Evolutionary conservation across 2,329 filamentous ascomycete genomes (phyloP), one percentile per base, ranked within the genome.

Genomic region (Grosmannia clavigera): DNA sequence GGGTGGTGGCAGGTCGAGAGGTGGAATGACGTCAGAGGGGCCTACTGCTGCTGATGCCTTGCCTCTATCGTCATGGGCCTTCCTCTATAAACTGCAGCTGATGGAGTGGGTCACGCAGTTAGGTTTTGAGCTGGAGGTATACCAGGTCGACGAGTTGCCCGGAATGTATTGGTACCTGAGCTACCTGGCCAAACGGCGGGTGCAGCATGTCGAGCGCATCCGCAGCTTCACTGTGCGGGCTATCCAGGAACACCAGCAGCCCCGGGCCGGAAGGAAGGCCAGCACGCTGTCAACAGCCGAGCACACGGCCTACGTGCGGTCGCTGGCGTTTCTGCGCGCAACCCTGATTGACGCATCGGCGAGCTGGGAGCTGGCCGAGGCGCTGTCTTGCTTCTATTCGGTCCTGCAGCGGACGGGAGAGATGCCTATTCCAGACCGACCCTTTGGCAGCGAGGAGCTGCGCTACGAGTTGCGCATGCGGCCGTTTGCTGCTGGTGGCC

Each of bases 121-220:
- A 38, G 94, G 95, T 14, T 97, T 99, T 70, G 94, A 99, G 72
- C 84, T 96, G 14, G 86, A 92, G 52, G 82, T 96, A 11, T 97
- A 97, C 71, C 85, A 92, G 58, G 80, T 84, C 0, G 87, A 95
- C 70, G 94, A 99, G 71, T 78, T 94, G 11, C 81, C 85, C 0
- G 85, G 84, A 29, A 95, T 96, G 88, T 97, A 97, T 71, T 94
- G 88, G 84, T 91, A 96, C 70, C 75, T 96, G 64, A 82, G 88
- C 65, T 82, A 89, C 74, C 75, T 95, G 61, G 77, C 87, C 68
- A 81, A 85, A 69, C 82, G 86, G 60, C 78, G 87, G 63, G 73
- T 83, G 54, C 79, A 84, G 68, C 83, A 96, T 67, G 74, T 87
- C 29, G 85, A 90, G 65, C 81, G 88, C 58, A 90, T 94, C 66